phyloP scores from a whole-genome alignment of 192 early-diverging fungal genomes.

The Phlyctochytrium bullatum region DNA sequence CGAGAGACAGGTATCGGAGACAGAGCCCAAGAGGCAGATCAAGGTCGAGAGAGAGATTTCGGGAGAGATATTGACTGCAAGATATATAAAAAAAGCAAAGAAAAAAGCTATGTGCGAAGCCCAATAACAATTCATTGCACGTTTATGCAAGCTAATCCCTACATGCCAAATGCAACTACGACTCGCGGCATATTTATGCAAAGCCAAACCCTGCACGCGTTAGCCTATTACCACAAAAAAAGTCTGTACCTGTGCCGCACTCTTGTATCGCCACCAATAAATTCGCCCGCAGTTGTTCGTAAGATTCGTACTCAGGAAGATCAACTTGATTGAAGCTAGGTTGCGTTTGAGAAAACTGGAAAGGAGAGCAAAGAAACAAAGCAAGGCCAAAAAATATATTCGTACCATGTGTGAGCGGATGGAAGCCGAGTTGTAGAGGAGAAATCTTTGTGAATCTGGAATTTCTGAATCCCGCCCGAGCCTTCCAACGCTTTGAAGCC shows the following conservation, averaged over 20 bases:
- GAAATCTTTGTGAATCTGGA: conserved; percentile 99
- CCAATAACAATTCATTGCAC: not conserved
- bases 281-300: conserved; percentile 79
- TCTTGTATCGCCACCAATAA: conserved; percentile 88
- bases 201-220: too few relatives aligned
- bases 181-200: too few relatives aligned
- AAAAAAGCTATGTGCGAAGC: conserved; percentile 6
- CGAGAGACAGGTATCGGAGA: too few relatives aligned
- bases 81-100: conserved; percentile 9
- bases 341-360: not conserved
- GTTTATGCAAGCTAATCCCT: too few relatives aligned
- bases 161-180: too few relatives aligned
- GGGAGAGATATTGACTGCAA: too few relatives aligned
- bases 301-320: conserved; percentile 87
- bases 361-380: not conserved
- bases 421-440: conserved; percentile 80
- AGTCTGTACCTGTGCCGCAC: conserved; percentile 69
- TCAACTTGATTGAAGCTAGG: conserved; percentile 96
- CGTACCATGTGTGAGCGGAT: conserved; percentile 95
- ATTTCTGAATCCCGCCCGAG: conserved; percentile 91
- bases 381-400: conserved; percentile 5
- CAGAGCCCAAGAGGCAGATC: too few relatives aligned
- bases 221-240: too few relatives aligned
- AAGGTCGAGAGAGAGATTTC: too few relatives aligned
- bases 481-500: conserved; percentile 93